phyloP scores from a whole-genome alignment of 805 yeast genomes.

The Zygoascus bituminiphila region DNA sequence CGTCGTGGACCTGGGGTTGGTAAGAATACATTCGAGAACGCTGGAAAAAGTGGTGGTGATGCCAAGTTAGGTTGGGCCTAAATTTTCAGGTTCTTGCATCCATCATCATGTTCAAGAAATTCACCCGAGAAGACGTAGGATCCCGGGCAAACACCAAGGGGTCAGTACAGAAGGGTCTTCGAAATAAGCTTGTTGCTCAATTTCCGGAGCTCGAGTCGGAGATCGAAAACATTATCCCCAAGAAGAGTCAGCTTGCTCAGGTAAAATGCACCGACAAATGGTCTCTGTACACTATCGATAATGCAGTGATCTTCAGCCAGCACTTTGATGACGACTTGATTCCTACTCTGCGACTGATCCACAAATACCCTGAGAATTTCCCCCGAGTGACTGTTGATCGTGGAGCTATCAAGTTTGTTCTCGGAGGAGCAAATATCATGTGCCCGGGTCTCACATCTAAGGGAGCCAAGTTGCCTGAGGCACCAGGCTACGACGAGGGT shows the following conservation, averaged over 20 bases:
- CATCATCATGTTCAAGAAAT: conserved; percentile 32
- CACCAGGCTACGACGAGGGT: conserved; percentile 52
- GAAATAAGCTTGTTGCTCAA: conserved; percentile 60
- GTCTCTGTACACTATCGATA: conserved; percentile 64
- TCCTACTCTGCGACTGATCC: conserved; percentile 51
- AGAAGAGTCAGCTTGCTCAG: conserved; percentile 71
- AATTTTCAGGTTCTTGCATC: not conserved
- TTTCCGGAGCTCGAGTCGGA: conserved; percentile 68
- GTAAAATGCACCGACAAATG: conserved; percentile 87
- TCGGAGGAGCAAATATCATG: conserved; percentile 96
- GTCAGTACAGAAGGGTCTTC: conserved; percentile 86
- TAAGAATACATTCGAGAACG: not conserved
- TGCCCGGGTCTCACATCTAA: conserved; percentile 86
- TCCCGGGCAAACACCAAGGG: conserved; percentile 88
- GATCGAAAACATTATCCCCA: conserved; percentile 78
- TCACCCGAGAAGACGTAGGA: conserved; percentile 79
- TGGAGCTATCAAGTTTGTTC: conserved; percentile 91
- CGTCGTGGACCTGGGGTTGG: conserved; percentile 8
- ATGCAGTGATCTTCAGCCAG: conserved; percentile 69
- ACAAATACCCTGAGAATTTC: conserved; percentile 58
- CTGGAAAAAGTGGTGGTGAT: too few species aligned
- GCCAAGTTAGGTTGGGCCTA: too few species aligned
- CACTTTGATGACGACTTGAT: conserved; percentile 69
- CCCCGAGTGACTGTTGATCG: conserved; percentile 87
- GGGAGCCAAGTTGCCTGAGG: conserved; percentile 77